Conservation (phyloP, 2,329 filamentous ascomycete genomes). For the Aspergillus fructus region DNA sequence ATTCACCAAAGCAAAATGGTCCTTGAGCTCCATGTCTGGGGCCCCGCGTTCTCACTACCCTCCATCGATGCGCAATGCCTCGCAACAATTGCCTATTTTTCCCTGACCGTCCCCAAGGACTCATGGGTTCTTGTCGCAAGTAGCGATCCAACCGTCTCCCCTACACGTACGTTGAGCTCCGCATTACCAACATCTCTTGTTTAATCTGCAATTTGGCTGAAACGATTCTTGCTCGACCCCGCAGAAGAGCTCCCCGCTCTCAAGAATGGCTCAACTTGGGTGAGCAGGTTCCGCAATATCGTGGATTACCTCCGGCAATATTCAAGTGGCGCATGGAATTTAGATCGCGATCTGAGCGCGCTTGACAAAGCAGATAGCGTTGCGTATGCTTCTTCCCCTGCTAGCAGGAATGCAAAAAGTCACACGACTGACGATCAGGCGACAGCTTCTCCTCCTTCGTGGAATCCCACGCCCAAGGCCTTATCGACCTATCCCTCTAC, state of each 20-base stretch:
- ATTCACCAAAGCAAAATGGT: slow-evolving; percentile 44
- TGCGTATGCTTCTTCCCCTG: slow-evolving; percentile 39
- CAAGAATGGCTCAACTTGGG: slow-evolving; percentile 53
- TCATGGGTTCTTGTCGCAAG: slow-evolving; percentile 71
- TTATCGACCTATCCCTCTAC: slow-evolving; percentile 85
- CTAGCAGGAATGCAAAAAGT: not conserved
- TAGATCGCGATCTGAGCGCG: slow-evolving; percentile 45
- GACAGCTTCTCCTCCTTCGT: slow-evolving; percentile 63
- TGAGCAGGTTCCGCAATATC: slow-evolving; percentile 55
- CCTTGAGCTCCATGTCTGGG: slow-evolving; percentile 84
- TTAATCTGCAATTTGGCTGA: slow-evolving; percentile 13
- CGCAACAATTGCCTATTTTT: slow-evolving; percentile 75
- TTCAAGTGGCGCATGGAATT: slow-evolving; percentile 49
- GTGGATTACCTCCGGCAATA: slow-evolving; percentile 50
- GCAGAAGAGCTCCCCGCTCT: slow-evolving; percentile 59
- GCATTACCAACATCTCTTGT: slow-evolving; percentile 11
- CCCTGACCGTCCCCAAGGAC: slow-evolving; percentile 57
- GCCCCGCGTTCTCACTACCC: slow-evolving; percentile 80
- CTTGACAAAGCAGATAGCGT: slow-evolving; percentile 49
- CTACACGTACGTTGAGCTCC: slow-evolving; percentile 59
- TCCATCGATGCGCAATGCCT: slow-evolving; percentile 92
- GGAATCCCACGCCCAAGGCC: slow-evolving; percentile 68
- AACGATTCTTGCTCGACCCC: slow-evolving; percentile 3
- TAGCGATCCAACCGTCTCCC: slow-evolving; percentile 69
- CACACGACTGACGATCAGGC: slow-evolving; percentile 10